Conservation (phyloP, 805 yeast genomes). For the Schizosaccharomyces pombe region DNA sequence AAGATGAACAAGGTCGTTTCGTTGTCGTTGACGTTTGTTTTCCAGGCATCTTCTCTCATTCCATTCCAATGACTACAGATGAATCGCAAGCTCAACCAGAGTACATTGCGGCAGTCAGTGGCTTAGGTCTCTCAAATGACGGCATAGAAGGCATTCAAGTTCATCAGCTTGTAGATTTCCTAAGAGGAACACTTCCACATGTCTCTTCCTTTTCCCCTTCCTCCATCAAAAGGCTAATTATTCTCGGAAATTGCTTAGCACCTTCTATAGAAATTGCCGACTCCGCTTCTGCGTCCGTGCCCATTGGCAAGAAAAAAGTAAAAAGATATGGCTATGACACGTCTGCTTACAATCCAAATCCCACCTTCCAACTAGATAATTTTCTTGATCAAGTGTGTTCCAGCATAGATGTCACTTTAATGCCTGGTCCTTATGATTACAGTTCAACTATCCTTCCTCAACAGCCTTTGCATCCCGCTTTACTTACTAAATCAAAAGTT, state of each 20-base stretch:
- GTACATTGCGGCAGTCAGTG: neutral
- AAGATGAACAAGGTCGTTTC: constrained; percentile 59
- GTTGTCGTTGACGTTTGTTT: constrained; percentile 58
- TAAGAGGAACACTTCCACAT: neutral
- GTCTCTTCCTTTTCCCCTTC: neutral
- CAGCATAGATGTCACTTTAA: constrained; percentile 43
- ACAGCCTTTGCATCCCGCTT: constrained; percentile 61
- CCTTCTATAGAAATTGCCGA: constrained; percentile 14
- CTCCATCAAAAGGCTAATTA: neutral
- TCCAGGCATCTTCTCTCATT: constrained; percentile 44
- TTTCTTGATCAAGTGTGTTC: constrained; percentile 33
- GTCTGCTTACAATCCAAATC: constrained; percentile 9
- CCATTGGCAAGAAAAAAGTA: neutral
- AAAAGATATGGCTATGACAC: constrained; percentile 9
- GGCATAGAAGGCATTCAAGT: neutral
- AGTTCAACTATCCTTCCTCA: constrained; percentile 72
- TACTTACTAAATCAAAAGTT: constrained; percentile 28
- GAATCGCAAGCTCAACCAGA: neutral
- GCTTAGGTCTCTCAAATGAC: constrained; percentile 2
- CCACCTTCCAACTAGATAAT: constrained; percentile 23
- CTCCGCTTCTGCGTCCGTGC: constrained; percentile 7
- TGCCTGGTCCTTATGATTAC: constrained; percentile 78
- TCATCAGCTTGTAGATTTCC: neutral
- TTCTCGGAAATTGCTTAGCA: neutral
- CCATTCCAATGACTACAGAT: constrained; percentile 1